Percentiles rank a stretch among this genome's conserved stretches.
phyloP scores from a whole-genome alignment of 208 protist species.

The Porcisia deanei region DNA sequence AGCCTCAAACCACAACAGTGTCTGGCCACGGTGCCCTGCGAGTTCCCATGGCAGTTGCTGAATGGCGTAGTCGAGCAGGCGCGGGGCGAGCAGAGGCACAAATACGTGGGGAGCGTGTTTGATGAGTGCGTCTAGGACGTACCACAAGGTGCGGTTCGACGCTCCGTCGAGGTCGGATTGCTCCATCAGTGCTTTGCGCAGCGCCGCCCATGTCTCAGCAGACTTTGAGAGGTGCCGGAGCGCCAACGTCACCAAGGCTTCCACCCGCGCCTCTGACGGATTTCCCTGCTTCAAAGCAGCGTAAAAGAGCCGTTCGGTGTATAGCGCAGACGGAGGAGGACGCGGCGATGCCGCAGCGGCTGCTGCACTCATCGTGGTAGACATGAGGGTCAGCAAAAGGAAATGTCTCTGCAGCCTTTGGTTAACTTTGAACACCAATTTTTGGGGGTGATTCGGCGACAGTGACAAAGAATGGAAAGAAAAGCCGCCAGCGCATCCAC shows the following conservation, averaged over 20 bases:
- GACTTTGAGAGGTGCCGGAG: constrained; percentile 59
- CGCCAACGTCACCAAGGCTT: constrained; percentile 56
- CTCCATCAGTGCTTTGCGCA: constrained; percentile 67
- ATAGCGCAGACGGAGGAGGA: constrained; percentile 19
- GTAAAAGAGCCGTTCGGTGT: constrained; percentile 65
- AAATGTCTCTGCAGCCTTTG: neutral
- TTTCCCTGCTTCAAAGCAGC: constrained; percentile 56
- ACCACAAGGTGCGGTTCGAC: constrained; percentile 70
- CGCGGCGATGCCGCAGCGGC: constrained; percentile 5
- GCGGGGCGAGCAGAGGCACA: constrained; percentile 63
- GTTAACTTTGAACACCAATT: neutral
- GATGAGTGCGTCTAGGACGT: constrained; percentile 71
- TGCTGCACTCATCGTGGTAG: neutral
- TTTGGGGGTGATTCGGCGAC: neutral
- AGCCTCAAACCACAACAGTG: constrained; percentile 58
- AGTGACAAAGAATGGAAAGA: neutral
- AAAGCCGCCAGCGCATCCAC: neutral
- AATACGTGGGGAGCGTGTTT: constrained; percentile 79
- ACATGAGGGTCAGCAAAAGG: neutral
- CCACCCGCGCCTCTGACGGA: constrained; percentile 49
- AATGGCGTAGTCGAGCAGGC: constrained; percentile 69
- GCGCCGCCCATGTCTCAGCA: constrained; percentile 59
- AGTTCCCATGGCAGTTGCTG: constrained; percentile 70
- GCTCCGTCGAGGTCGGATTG: constrained; percentile 40
- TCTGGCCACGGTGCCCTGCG: constrained; percentile 18